A percentile compares a stretch with the other conserved stretches of the same genome.
phyloP scores from a whole-genome alignment of 108 stramenopile genomes.

The Nannochloropsis oceanica region DNA sequence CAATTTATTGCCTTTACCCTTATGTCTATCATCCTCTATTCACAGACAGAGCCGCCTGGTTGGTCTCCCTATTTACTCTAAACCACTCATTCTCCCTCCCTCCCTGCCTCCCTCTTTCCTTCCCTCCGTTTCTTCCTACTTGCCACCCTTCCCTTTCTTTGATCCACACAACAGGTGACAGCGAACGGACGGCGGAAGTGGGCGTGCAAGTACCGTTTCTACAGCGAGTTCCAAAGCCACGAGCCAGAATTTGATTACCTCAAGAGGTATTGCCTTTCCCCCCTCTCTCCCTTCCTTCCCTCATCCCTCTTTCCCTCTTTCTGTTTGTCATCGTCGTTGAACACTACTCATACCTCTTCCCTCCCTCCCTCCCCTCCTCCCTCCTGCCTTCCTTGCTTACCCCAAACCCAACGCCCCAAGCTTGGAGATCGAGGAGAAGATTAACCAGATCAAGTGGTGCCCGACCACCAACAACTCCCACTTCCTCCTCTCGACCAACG shows the following conservation, averaged over 20 bases:
- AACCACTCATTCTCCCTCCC: too few species aligned
- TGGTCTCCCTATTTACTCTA: too few species aligned
- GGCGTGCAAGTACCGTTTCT: slow-evolving; percentile 34
- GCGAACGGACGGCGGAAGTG: slow-evolving; percentile 11
- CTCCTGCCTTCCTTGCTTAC: too few species aligned
- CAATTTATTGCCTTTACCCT: too few species aligned
- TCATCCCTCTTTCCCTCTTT: not conserved
- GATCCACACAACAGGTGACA: slow-evolving; percentile 15
- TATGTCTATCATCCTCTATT: too few species aligned
- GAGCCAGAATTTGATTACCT: slow-evolving; percentile 55
- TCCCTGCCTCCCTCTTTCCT: too few species aligned
- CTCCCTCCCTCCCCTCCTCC: not conserved
- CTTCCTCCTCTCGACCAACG: slow-evolving; percentile 46
- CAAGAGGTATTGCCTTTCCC: slow-evolving; percentile 11
- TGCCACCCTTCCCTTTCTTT: not conserved
- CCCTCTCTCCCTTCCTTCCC: not conserved
- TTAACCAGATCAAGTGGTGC: slow-evolving; percentile 52
- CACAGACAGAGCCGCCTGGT: too few species aligned
- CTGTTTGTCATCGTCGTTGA: not conserved
- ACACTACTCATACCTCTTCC: too few species aligned
- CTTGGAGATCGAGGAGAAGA: slow-evolving; percentile 54
- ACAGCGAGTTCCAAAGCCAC: slow-evolving; percentile 48
- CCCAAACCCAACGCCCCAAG: not conserved
- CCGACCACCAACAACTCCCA: slow-evolving; percentile 19
- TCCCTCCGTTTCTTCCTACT: too few species aligned